Evolutionary conservation across 768 basidiomycete genomes (phyloP), one percentile per base, ranked within the genome.

Genomic region (Macrolepiota dolichaula): DNA sequence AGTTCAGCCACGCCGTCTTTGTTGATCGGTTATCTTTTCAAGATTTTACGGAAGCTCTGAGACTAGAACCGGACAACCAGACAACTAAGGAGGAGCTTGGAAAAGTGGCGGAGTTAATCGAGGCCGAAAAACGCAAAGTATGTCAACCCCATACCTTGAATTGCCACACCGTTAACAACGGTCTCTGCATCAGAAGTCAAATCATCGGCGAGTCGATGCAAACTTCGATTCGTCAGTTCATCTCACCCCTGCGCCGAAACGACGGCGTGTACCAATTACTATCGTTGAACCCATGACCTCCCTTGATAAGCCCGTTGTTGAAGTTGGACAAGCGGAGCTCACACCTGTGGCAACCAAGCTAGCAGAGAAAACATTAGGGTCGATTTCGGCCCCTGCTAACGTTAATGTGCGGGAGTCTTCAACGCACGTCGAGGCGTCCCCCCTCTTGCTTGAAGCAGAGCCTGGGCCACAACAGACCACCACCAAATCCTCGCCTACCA

Each of bases 1-100:
- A 62, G 35, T 50, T 52, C 42, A 44, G 42, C 19, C 42, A 44
- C 19, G 42, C 42, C 42, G 42, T 51, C 32, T 27, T 36, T 62
- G 40, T 24, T 19, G 24, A 9, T n/a, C 25, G 7, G 13, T n/a
- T 49, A 51, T 35, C 1, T 29, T 12, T 54, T 10, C 7, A 49
- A 94, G 94, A 94, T 68, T 76, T 94, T 29, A 70, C 76, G 35
- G 74, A 77, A 13, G 85, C 86, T 1, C 71, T 88, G 22, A 73
- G 74, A 40, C 67, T 89, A 0, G 92, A 94, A 60, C 85, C 91
- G 2, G 64, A 76, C 0, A 93, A 94, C 66, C 74, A 73, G 4
- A 74, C 85, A 4, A 83, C 89, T 0, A 84, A 81, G 68, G 76
- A 81, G 17, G 92, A 94, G 70, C 71, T 92, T 51, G 72, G 70